Evolutionary conservation across 2,329 filamentous ascomycete genomes (phyloP).

Genomic region (Cercospora brassicicola): DNA sequence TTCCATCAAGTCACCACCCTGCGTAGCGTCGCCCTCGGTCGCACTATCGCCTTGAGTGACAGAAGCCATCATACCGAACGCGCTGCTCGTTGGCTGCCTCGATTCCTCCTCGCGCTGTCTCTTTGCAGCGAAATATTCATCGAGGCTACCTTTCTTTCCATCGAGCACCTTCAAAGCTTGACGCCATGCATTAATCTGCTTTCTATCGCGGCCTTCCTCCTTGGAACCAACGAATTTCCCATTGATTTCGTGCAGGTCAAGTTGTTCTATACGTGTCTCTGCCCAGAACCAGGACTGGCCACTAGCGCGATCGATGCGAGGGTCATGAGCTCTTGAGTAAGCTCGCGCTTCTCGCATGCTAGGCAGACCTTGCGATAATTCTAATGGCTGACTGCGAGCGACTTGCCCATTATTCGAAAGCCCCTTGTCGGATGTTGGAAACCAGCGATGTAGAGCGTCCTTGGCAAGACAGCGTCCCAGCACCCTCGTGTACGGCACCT

Average conservation of each 20-base stretch:
- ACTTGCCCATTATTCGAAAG: background rate
- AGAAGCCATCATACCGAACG: conserved; percentile 23
- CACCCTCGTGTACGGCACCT: conserved; percentile 53
- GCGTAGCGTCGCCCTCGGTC: conserved; percentile 16
- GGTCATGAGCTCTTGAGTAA: conserved; percentile 50
- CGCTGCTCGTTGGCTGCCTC: conserved; percentile 9
- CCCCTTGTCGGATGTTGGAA: conserved; percentile 16
- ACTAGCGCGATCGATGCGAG: conserved; percentile 44
- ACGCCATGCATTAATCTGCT: conserved; percentile 30
- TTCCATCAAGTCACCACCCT: conserved; percentile 9
- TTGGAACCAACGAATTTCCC: conserved; percentile 24
- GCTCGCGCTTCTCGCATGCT: conserved; percentile 50
- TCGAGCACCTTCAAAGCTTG: conserved; percentile 34
- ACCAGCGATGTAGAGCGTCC: conserved; percentile 50
- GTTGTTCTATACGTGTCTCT: conserved; percentile 56
- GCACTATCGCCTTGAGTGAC: conserved; percentile 14
- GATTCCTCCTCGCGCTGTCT: conserved; percentile 23
- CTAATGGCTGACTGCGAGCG: conserved; percentile 8
- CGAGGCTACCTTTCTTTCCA: conserved; percentile 30
- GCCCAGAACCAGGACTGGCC: conserved; percentile 58
- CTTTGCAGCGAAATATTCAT: conserved; percentile 32
- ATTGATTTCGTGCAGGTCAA: conserved; percentile 48
- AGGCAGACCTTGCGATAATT: conserved; percentile 44
- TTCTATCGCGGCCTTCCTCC: conserved; percentile 22
- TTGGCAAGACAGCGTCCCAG: conserved; percentile 58